These are phyloP conservation scores for Quillaja saponaria DNA, from an alignment of 306 rosid genomes.

Conservation along the genomic window DNA sequence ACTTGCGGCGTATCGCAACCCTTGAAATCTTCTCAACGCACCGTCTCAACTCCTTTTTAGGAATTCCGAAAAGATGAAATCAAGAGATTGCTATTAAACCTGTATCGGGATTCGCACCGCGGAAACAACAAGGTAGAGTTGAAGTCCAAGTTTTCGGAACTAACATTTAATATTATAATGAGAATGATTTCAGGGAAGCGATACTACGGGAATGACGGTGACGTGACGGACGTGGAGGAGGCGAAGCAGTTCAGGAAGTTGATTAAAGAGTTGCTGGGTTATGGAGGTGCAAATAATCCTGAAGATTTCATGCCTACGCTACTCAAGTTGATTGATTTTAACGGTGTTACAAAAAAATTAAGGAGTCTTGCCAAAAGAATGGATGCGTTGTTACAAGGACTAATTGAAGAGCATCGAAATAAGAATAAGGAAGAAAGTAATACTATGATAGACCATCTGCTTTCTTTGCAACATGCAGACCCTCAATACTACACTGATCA, in stretches of 20 bases:
- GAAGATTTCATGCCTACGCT: constrained; percentile 53
- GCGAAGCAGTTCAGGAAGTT: constrained; percentile 44
- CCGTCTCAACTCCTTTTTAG: constrained; percentile 37
- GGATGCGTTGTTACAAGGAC: constrained; percentile 52
- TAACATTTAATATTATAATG: constrained; percentile 61
- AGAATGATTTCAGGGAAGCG: constrained; percentile 74
- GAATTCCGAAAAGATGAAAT: constrained; percentile 48
- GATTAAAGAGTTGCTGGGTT: constrained; percentile 21
- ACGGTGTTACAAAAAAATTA: constrained; percentile 20
- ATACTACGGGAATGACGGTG: constrained; percentile 44
- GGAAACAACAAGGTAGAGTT: constrained; percentile 42
- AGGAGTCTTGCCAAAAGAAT: constrained; percentile 24
- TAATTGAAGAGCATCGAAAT: constrained; percentile 53
- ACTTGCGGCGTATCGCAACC: constrained; percentile 65
- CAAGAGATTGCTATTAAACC: constrained; percentile 34
- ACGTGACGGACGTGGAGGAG: constrained; percentile 37
- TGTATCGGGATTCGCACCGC: neutral
- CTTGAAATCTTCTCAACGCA: constrained; percentile 57
- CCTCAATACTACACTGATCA: constrained; percentile 59
- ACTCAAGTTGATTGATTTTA: constrained; percentile 40
- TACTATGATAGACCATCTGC: constrained; percentile 57
- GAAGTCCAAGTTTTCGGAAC: constrained; percentile 34
- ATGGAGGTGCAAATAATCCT: constrained; percentile 25
- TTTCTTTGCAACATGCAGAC: constrained; percentile 46
- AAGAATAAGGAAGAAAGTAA: constrained; percentile 23